Evolutionary conservation across 192 early-diverging fungal genomes (phyloP), one percentile per base, ranked within the genome.

Genomic region (Phycomyces nitens): DNA sequence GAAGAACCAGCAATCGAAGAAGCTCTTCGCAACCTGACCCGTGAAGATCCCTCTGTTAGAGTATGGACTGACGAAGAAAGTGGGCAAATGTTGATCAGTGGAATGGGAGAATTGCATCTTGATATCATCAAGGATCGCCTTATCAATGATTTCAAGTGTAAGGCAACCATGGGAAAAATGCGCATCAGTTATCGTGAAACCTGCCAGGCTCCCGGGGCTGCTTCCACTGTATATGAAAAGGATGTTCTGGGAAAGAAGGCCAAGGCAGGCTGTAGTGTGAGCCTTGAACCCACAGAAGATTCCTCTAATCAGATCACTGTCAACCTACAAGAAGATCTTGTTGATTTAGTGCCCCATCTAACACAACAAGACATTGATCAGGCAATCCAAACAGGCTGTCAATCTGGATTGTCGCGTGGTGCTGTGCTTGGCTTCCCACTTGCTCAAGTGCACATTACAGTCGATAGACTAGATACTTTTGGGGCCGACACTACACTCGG

Each of bases 21-120:
- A 23, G 92, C 92, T 6, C 78, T 98, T 26, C 75, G 78, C n/a
- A 79, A 80, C 1, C 65, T 98, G 50, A 68, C 82, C 5, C 80
- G 92, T 5, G 96, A 98, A 74, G 96, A 98, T 55, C 96, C 96
- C 2, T 94, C 91, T 1, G 66, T 98, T 22, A 84, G 82, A 56
- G 72, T 93, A 14, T 62, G 80, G 15, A 76, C 75, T 9, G 88
- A 96, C 66, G 82, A 82, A 47, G 96, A 96, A 55, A 94, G 92
- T 0, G 93, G 94, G 0, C 96, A 98, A 68, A 89, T 85, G 18
- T 66, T 96, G 53, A 68, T 98, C 5, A 85, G 89, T 65, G 96
- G 94, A 0, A 95, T 96, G 94, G 96, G 96, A 7, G 96, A 96
- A 65, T 78, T 98, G 55, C 96, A 98, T 69, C 70, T 98, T 27